phyloP scores from a whole-genome alignment of 2,329 filamentous ascomycete species.

The Verticillium dahliae region DNA sequence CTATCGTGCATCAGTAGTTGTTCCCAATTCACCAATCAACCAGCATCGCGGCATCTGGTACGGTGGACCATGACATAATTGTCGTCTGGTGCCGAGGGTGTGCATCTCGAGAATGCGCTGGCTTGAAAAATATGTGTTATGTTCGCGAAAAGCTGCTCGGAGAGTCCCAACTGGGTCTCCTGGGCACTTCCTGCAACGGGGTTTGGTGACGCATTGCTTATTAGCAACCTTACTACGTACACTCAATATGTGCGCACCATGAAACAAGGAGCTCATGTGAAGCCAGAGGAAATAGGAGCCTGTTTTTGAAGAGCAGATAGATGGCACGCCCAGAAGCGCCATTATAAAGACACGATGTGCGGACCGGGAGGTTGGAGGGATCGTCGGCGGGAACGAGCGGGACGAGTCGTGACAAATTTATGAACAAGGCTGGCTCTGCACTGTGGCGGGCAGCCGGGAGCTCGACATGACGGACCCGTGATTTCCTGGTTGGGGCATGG shows the following conservation, averaged over 20 bases:
- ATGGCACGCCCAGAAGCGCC: background rate
- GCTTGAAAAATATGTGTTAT: background rate
- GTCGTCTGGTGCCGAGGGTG: background rate
- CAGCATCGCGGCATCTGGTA: background rate
- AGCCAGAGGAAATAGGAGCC: no score
- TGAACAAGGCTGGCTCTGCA: conserved; percentile 1
- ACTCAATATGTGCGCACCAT: background rate
- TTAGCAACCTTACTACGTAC: background rate
- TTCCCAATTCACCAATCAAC: background rate
- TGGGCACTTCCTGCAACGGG: no score
- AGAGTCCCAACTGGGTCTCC: no score
- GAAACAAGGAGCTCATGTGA: background rate
- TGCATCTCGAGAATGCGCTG: background rate
- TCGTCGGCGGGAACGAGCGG: conserved; percentile 9
- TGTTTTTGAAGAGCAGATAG: background rate
- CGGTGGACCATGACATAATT: background rate
- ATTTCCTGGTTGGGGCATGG: background rate
- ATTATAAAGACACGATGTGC: background rate
- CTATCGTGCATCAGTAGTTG: background rate
- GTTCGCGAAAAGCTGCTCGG: no score
- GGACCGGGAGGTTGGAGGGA: conserved; percentile 1
- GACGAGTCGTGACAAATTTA: conserved; percentile 1
- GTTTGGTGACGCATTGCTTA: background rate
- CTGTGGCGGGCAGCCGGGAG: conserved; percentile 2
- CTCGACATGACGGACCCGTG: background rate